Conservation (phyloP, 495 filamentous ascomycete species). For the Penicillium cataractarum region DNA sequence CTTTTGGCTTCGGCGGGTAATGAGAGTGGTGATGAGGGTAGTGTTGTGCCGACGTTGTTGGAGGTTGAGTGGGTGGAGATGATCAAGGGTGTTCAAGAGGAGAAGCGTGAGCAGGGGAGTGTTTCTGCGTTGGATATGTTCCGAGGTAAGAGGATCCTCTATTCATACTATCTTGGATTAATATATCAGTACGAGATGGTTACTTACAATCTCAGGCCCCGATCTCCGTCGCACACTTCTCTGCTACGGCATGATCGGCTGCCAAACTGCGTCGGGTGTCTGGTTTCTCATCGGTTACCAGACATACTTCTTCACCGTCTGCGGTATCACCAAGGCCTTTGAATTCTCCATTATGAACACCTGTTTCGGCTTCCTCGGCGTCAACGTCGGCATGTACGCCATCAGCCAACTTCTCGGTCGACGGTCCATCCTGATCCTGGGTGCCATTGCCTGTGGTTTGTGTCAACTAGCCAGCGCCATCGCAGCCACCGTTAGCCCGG, state of each 20-base stretch:
- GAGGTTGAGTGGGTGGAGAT: constrained; percentile 23
- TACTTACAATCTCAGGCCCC: constrained; percentile 8
- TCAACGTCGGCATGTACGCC: constrained; percentile 55
- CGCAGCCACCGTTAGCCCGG: constrained; percentile 18
- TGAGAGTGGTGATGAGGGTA: constrained; percentile 5
- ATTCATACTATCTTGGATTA: not conserved
- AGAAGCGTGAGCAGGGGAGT: constrained; percentile 18
- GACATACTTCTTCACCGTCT: constrained; percentile 67
- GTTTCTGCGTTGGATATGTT: constrained; percentile 24
- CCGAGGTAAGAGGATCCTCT: constrained; percentile 5
- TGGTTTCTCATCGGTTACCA: constrained; percentile 68
- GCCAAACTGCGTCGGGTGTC: constrained; percentile 58
- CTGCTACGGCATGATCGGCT: constrained; percentile 23
- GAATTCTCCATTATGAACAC: constrained; percentile 59
- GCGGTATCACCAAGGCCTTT: constrained; percentile 60
- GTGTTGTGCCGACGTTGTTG: constrained; percentile 8
- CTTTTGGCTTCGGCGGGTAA: constrained; percentile 1
- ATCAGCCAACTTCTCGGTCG: constrained; percentile 59
- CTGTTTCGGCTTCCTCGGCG: constrained; percentile 56
- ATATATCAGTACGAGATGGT: not conserved
- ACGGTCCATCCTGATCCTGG: constrained; percentile 54
- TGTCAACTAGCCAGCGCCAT: constrained; percentile 56
- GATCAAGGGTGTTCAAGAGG: constrained; percentile 24
- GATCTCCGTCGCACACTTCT: constrained; percentile 23
- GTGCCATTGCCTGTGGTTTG: constrained; percentile 55